These are phyloP conservation scores for Punica granatum DNA, from an alignment of 345 rosid genomes.

Conservation along the genomic window DNA sequence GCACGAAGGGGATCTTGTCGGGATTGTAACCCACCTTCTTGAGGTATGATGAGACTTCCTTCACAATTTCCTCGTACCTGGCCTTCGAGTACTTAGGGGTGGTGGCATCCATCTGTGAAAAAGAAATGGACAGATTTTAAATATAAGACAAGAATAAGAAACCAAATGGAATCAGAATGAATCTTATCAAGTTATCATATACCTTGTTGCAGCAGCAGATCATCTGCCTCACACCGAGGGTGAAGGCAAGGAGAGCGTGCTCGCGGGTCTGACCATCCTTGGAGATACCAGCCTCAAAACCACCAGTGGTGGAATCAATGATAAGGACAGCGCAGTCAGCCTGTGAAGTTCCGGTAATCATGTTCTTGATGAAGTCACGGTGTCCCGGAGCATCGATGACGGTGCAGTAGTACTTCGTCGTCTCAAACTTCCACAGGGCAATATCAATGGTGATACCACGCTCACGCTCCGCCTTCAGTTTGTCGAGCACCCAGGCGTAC, in stretches of 20 bases:
- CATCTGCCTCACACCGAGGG: constrained; percentile 67
- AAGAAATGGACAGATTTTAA: background rate
- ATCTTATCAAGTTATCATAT: background rate
- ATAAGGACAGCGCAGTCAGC: constrained; percentile 71
- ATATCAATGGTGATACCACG: constrained; percentile 33
- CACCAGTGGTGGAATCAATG: constrained; percentile 75
- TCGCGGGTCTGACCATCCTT: constrained; percentile 83
- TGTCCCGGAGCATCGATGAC: constrained; percentile 74
- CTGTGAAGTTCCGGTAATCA: constrained; percentile 73
- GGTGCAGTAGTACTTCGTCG: constrained; percentile 61
- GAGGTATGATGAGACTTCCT: constrained; percentile 62
- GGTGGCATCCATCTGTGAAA: constrained; percentile 60
- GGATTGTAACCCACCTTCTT: constrained; percentile 68
- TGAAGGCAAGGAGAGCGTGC: constrained; percentile 58
- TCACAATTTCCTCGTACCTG: constrained; percentile 58
- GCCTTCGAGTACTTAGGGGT: constrained; percentile 66
- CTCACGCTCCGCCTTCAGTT: constrained; percentile 75
- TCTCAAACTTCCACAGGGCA: constrained; percentile 2
- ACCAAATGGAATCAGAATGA: background rate
- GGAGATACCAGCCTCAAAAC: constrained; percentile 78
- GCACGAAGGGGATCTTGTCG: constrained; percentile 64
- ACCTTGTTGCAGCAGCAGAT: constrained; percentile 76
- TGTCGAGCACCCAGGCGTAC: constrained; percentile 73
- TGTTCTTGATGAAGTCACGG: constrained; percentile 70
- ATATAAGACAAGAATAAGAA: background rate